Evolutionary conservation across 2,329 filamentous ascomycete species (phyloP), one percentile per base, ranked within the genome.

Genomic region (Venturia pyrina): DNA sequence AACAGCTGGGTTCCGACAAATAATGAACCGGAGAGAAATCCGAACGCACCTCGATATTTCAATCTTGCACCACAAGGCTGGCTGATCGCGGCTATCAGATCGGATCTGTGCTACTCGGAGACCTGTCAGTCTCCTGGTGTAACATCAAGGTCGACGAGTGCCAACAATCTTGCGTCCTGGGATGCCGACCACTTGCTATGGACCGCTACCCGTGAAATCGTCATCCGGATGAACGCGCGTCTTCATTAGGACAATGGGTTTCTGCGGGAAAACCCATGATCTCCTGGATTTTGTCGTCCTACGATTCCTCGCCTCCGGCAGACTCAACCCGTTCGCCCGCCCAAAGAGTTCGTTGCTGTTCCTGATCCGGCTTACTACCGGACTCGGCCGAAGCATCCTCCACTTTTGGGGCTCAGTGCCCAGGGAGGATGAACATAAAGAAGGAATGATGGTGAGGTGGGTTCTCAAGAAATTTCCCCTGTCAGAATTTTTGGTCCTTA

Each of bases 71-170:
- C 28, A 37, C 53, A 59, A 59, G 53, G 53, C 53, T 59, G 53
- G 53, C 53, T 37, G 32, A 59, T 59, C 28, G 53, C 53, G 53
- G 53, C 32, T 59, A 59, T 59, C 53, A 37, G 53, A 59, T 59
- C 28, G 53, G 53, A 59, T 59, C 53, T 34, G 53, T 24, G 53
- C 28, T n/a, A 59, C 28, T 59, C n/a, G 28, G 11, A 57, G 50
- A 57, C 50, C 28, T 57, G 50, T 34, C 53, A 57, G 19, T n/a
- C 32, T 57, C 32, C 17, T 57, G 28, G 53, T 57, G 53, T n/a
- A 37, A 37, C 53, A 37, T 57, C 53, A 24, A 56, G 10, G 2
- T 34, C 50, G 50, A 56, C 50, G 34, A 56, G 24, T 56, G 50
- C 24, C n/a, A n/a, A n/a, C n/a, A n/a, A n/a, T 21, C 46, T 21